Base-by-base conservation (phyloP, 306 rosid genomes). In the Hippophae tibetana region DNA sequence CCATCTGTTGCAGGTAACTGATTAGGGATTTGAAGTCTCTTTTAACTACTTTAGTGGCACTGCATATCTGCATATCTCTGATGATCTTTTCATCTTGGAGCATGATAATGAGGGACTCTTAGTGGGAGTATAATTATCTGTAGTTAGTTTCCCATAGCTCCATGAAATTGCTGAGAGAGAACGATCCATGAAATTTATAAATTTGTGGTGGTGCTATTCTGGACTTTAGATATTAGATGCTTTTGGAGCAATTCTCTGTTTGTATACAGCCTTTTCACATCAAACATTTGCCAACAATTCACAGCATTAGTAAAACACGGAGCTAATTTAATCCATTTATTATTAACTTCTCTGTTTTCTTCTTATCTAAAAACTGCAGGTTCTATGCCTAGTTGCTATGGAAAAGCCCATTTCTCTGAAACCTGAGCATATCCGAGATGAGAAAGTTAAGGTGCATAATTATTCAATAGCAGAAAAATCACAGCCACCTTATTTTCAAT, bases 361-460 rank as follows among this genome's bases (percentile, higher is more conserved):
- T 31, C 60, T 70, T 56, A 41, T 72, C 58, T 14, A 27, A 69
- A 57, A 70, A 61, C 61, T 78, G 54, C 86, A 92, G 99, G 83
- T 88, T 67, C 81, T 92, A 59, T 92, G 99, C 77, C 74, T 92
- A 79, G 78, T 92, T 70, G 95, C 99, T 38, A 92, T 92, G 99
- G 99, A 92, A 74, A 92, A 83, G 65, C 99, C 99, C 12, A 43
- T 92, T 76, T 88, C 99, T 72, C 85, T 88, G 67, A 92, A 69
- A 66, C 95, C 99, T 10, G 99, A 92, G 85, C 77, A 92, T 63
- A 86, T 92, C 62, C 86, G 99, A 42, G 99, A 92, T 47, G 99
- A 88, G 82, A 92, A 92, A 92, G 96, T 92, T 63, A 92, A 92
- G 96, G 99, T 92, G n/a, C 38, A 31, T 31, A 31, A 31, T 31